Conservation (phyloP, 2,329 filamentous ascomycete genomes). For the Fusarium begoniae region DNA sequence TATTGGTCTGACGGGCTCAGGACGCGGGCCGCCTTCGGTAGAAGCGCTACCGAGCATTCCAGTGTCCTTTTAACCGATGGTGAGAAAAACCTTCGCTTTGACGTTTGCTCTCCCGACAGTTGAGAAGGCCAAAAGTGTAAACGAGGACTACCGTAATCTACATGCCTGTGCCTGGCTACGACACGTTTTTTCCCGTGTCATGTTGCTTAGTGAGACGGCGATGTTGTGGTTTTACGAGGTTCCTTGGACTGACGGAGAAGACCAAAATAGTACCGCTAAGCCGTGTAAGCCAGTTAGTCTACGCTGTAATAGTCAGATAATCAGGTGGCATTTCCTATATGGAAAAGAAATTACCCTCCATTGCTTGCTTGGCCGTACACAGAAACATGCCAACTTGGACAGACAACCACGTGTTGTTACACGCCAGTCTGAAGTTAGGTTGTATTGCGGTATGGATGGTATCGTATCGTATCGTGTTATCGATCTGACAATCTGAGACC, state of each 20-base stretch:
- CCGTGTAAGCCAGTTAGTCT: constrained; percentile 9
- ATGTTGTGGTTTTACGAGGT: constrained; percentile 9
- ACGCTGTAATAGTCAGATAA: background rate
- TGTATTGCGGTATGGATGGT: background rate
- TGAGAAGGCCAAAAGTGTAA: constrained; percentile 32
- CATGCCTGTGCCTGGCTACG: constrained; percentile 19
- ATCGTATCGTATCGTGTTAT: background rate
- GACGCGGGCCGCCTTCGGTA: constrained; percentile 23
- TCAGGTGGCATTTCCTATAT: constrained; percentile 4
- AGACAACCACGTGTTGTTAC: constrained; percentile 25
- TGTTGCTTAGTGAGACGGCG: background rate
- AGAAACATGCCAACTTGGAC: constrained; percentile 10
- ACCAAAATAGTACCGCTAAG: constrained; percentile 33
- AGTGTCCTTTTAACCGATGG: background rate
- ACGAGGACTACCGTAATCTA: background rate
- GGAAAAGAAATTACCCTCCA: constrained; percentile 1
- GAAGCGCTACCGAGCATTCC: constrained; percentile 7
- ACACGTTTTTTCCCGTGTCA: background rate
- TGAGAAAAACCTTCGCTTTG: background rate
- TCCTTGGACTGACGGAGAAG: background rate
- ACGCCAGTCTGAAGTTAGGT: background rate
- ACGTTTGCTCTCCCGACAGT: constrained; percentile 2
- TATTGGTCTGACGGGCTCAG: background rate
- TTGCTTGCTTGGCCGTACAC: background rate
- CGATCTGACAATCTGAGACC: constrained; percentile 35